phyloP scores from a whole-genome alignment of 2,329 filamentous ascomycete species.

The Trichoderma sp. region DNA sequence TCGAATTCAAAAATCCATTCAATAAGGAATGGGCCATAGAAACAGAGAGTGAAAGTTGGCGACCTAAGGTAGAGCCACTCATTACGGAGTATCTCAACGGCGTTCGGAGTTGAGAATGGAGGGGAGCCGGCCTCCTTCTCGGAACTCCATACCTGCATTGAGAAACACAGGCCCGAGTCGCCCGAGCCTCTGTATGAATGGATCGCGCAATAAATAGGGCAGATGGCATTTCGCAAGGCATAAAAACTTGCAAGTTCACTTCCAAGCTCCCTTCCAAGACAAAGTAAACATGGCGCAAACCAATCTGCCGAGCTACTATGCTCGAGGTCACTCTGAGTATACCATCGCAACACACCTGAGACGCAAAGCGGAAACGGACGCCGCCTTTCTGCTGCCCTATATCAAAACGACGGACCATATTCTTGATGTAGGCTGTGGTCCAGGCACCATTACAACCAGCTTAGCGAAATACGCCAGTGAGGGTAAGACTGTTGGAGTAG shows the following conservation, averaged over 20 bases:
- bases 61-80: neutral
- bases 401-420: conserved; percentile 1
- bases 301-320: conserved; percentile 12
- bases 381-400: neutral
- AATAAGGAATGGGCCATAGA: neutral
- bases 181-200: neutral
- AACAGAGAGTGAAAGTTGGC: neutral
- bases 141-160: neutral
- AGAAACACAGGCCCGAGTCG: neutral
- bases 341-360: conserved; percentile 6
- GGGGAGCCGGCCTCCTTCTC: neutral
- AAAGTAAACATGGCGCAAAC: conserved; percentile 7
- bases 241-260: neutral
- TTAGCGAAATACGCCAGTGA: neutral
- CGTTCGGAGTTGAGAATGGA: neutral
- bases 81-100: neutral
- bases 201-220: neutral
- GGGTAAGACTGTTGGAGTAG: neutral
- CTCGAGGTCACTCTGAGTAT: conserved; percentile 11
- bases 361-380: neutral
- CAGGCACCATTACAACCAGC: conserved; percentile 4
- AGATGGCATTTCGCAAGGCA: neutral
- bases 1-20: neutral
- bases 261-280: neutral
- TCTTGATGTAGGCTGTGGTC: conserved; percentile 13